Percentiles rank a stretch among this genome's conserved stretches.
phyloP scores from a whole-genome alignment of 768 basidiomycete species.

The Russula sp. region DNA sequence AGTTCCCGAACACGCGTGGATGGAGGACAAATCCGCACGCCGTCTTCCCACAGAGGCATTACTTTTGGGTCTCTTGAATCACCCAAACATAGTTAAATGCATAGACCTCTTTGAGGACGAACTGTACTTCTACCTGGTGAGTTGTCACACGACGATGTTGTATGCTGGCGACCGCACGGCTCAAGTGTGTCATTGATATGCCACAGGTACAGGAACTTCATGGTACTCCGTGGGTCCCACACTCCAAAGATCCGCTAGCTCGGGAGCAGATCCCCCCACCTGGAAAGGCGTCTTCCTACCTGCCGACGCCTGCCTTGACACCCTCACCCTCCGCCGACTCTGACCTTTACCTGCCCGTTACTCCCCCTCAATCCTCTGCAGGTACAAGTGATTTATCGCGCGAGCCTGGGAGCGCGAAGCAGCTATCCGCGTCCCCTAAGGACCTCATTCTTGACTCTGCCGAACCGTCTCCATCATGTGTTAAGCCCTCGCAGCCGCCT shows the following conservation, averaged over 20 bases:
- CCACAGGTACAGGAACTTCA: slow-evolving; percentile 84
- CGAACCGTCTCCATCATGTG: slow-evolving; percentile 12
- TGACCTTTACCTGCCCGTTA: slow-evolving; percentile 10
- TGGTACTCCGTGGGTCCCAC: slow-evolving; percentile 75
- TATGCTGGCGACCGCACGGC: background rate
- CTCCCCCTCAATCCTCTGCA: slow-evolving; percentile 16
- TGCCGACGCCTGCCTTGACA: slow-evolving; percentile 20
- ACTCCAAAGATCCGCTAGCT: slow-evolving; percentile 32
- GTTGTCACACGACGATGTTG: slow-evolving; percentile 25
- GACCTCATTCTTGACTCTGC: background rate
- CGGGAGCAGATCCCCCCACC: slow-evolving; percentile 1
- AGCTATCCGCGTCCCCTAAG: slow-evolving; percentile 2
- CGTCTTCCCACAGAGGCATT: slow-evolving; percentile 76
- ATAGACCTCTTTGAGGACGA: slow-evolving; percentile 80
- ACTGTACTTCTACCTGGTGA: slow-evolving; percentile 80
- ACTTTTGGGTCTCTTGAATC: slow-evolving; percentile 63
- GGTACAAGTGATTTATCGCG: background rate
- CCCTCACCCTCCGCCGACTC: slow-evolving; percentile 21
- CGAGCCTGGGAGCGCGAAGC: background rate
- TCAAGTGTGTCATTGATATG: slow-evolving; percentile 2
- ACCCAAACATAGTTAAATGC: slow-evolving; percentile 78
- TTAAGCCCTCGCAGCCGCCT: slow-evolving; percentile 22
- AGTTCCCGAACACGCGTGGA: slow-evolving; percentile 53
- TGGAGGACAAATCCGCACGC: slow-evolving; percentile 52
- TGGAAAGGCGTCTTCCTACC: slow-evolving; percentile 9